These are phyloP conservation scores for Sporothrix dimorphospora DNA, from an alignment of 2,329 filamentous ascomycete species.

Conservation along the genomic window DNA sequence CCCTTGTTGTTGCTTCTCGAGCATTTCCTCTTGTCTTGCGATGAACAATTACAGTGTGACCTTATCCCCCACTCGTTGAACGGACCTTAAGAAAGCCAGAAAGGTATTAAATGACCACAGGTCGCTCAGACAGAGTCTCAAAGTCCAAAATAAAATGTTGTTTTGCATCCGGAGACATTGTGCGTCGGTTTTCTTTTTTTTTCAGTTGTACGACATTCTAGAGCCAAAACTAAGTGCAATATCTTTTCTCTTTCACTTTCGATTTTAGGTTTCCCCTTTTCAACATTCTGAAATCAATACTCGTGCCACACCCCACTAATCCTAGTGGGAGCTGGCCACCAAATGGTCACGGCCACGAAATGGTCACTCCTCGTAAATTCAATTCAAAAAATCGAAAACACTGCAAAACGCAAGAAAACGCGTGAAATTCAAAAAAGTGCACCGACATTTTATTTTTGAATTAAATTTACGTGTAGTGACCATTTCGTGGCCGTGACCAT, in stretches of 20 bases:
- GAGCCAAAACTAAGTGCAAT: not conserved
- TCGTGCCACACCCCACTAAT: not conserved
- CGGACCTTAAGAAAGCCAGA: not conserved
- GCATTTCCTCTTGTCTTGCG: not conserved
- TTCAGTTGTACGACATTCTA: not conserved
- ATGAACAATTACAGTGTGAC: not conserved
- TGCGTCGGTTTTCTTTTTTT: not conserved
- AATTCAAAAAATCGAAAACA: too few species aligned
- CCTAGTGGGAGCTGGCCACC: too few species aligned
- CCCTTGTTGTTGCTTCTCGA: not conserved
- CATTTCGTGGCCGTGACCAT: too few species aligned
- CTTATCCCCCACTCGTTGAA: not conserved
- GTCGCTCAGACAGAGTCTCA: not conserved
- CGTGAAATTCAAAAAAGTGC: too few species aligned
- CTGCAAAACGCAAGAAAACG: too few species aligned
- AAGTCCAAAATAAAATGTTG: not conserved
- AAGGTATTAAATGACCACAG: not conserved
- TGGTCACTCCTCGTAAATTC: too few species aligned
- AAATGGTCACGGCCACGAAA: too few species aligned
- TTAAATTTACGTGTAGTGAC: too few species aligned
- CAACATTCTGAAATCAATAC: not conserved
- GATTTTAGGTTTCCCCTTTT: not conserved
- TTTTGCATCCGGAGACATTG: constrained; percentile 17
- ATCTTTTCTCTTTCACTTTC: not conserved
- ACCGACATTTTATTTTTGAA: too few species aligned